Conservation (phyloP, 805 yeast species). For the Candida khao-thaluensis region DNA sequence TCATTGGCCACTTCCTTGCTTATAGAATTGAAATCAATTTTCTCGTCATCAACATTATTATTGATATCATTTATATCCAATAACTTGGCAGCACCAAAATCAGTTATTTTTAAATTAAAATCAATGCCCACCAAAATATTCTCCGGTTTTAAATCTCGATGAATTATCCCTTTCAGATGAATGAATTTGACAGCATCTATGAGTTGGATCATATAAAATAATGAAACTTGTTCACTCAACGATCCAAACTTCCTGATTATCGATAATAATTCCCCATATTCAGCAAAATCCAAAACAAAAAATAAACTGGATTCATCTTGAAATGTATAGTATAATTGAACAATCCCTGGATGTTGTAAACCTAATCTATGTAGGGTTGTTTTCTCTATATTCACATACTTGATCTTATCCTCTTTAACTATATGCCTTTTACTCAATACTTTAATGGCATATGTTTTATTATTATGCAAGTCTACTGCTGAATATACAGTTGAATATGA, state of each 20-base stretch:
- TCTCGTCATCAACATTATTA: conserved; percentile 29
- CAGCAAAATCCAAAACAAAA: conserved; percentile 91
- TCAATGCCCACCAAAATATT: conserved; percentile 82
- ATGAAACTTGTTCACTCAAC: conserved; percentile 68
- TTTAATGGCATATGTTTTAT: conserved; percentile 83
- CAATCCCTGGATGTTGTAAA: conserved; percentile 88
- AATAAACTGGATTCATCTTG: conserved; percentile 87
- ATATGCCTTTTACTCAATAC: conserved; percentile 90
- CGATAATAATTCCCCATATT: conserved; percentile 88
- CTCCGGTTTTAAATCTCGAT: conserved; percentile 93
- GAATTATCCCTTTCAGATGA: conserved; percentile 87
- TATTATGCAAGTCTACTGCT: conserved; percentile 74
- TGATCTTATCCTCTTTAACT: conserved; percentile 89
- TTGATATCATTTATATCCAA: conserved; percentile 29
- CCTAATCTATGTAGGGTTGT: conserved; percentile 84
- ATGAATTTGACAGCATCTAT: conserved; percentile 89
- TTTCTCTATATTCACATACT: conserved; percentile 94
- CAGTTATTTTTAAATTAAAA: conserved; percentile 88
- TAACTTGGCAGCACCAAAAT: conserved; percentile 96
- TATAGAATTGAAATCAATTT: conserved; percentile 31
- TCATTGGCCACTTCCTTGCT: conserved; percentile 16
- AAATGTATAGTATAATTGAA: conserved; percentile 87
- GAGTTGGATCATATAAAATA: conserved; percentile 81
- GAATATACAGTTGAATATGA: conserved; percentile 92
- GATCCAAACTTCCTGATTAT: conserved; percentile 77